Evolutionary conservation across 345 rosid genomes (phyloP), one percentile per base, ranked within the genome.

Genomic region (Fremontodendron californicum): DNA sequence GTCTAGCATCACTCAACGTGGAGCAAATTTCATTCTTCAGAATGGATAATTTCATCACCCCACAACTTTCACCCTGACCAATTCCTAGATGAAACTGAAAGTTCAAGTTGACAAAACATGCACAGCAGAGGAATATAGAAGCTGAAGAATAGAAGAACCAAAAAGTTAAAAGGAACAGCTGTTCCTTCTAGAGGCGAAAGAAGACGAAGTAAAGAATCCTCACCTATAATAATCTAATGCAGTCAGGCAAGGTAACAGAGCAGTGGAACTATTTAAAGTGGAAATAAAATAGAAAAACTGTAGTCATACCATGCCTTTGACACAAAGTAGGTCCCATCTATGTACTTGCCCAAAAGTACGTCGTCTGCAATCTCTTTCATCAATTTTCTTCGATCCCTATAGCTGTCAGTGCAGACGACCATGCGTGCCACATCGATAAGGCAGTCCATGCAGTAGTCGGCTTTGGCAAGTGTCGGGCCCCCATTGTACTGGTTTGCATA

Each of bases 381-480:
- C 73, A 82, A 77, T 83, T 86, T 86, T 88, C 98, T 88, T 82
- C 90, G 90, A 84, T 93, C 97, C 85, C 94, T 87, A 76, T 96
- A 96, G 88, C 97, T 91, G 82, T 92, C 99, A 73, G 92, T 92
- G 79, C 77, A 90, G 73, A 93, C 94, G 75, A 92, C 80, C 48
- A 85, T 81, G 63, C 77, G 84, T 18, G 98, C 98, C 54, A 85
- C 88, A 86, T 91, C 93, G 43, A 88, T 64, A 82, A 96, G 94
- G 88, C 99, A 96, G 74, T 80, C 86, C 82, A 80, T 80, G 82
- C 99, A 93, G 83, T 85, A 86, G 84, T 96, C 98, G 62, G 73
- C 81, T 76, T 90, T 90, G 81, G 90, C 80, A 64, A 93, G 80
- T 79, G 80, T 79, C 73, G 99, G 98, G 39, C 94, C 98, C 75